Base-by-base conservation (phyloP, 1,284 basidiomycete genomes). In the Ustilago trichophora region DNA sequence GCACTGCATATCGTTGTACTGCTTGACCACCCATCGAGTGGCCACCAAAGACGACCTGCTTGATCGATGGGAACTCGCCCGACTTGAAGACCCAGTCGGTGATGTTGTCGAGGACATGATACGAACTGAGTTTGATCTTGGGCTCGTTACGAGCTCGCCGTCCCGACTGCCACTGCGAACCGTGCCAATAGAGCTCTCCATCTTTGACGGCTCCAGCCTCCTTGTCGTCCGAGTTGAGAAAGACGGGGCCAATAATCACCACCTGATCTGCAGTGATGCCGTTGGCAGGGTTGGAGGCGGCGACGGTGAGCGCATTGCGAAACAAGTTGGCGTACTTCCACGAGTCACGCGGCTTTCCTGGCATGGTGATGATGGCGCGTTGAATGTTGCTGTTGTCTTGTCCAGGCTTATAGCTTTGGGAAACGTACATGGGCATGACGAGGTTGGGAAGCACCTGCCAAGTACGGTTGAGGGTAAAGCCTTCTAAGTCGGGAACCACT, bases 11-110 rank as follows among this genome's bases (percentile, higher is more conserved):
- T 11, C 76, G 52, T 47, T 71, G 54, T 3, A 67, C 42, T 2
- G 74, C 71, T 29, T 78, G 76, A 3, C 63, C 78, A 18, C 78
- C 78, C 69, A 80, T 73, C 18, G 78, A 80, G 36, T 79, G 77
- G 6, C 78, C 78, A 11, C 62, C 77, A 11, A 80, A 31, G 15
- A 79, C 75, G 21, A 80, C 59, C 35, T 75, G 69, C 22, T 79
- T 79, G 16, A 80, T 57, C 12, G 59, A 59, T 6, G 78, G 76
- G 21, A 55, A 80, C 34, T 64, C 45, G 16, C 49, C 62, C 16
- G 68, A 59, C 16, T 65, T 50, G 47, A 76, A 75, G 16, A 78
- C 45, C 62, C 44, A 48, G 40, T 73, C 68, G 41, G 70, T 60
- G 40, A 76, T 62, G 34, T 69, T 56, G 60, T 80, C 78, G 18